Evolutionary conservation across 1,284 basidiomycete genomes (phyloP).

Genomic region (Neolentinus lepideus): DNA sequence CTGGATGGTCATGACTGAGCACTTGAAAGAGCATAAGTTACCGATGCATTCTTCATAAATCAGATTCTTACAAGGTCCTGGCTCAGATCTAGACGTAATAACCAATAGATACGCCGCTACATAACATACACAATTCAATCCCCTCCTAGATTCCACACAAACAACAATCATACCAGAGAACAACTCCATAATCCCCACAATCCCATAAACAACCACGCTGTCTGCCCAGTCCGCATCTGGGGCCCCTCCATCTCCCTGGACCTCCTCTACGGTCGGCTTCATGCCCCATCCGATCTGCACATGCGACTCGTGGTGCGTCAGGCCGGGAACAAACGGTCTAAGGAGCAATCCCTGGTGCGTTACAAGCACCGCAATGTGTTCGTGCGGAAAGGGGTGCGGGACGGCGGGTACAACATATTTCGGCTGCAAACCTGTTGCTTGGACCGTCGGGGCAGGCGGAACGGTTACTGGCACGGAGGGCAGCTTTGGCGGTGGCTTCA

Average conservation of each 20-base stretch:
- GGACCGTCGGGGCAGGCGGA: constrained; percentile 14
- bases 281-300: constrained; percentile 61
- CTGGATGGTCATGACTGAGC: constrained; percentile 47
- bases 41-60: constrained; percentile 2
- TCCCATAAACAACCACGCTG: constrained; percentile 57
- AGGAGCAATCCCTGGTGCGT: constrained; percentile 57
- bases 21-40: constrained; percentile 33
- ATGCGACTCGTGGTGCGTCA: constrained; percentile 29
- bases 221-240: constrained; percentile 42
- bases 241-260: constrained; percentile 26
- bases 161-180: constrained; percentile 46
- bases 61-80: constrained; percentile 51
- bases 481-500: constrained; percentile 10
- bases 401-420: constrained; percentile 57
- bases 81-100: constrained; percentile 48
- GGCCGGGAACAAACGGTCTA: constrained; percentile 39
- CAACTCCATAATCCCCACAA: constrained; percentile 63
- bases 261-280: constrained; percentile 44
- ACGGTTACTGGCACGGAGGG: constrained; percentile 5
- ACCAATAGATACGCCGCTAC: constrained; percentile 68
- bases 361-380: constrained; percentile 52
- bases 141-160: background rate
- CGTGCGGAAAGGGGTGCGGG: constrained; percentile 66
- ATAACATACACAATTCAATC: constrained; percentile 5
- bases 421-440: constrained; percentile 40